Conservation (phyloP, 108 stramenopile genomes). For the Cyclotella sp. region DNA sequence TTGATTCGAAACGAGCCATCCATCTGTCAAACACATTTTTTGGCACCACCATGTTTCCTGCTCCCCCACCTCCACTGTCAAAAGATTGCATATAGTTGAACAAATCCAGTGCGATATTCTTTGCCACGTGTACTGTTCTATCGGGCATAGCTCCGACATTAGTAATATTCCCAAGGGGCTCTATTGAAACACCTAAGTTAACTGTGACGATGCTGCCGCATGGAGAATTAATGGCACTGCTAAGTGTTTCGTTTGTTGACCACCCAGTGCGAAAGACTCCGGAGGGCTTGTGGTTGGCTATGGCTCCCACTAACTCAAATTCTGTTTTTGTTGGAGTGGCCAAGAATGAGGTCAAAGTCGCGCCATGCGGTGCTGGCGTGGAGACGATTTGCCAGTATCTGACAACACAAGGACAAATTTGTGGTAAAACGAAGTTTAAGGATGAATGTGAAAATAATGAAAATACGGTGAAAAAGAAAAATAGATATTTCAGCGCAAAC, state of each 20-base stretch:
- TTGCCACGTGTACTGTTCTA: slow-evolving; percentile 74
- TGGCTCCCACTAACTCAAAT: slow-evolving; percentile 80
- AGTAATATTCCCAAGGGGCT: slow-evolving; percentile 67
- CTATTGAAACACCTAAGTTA: slow-evolving; percentile 79
- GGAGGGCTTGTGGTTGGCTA: slow-evolving; percentile 67
- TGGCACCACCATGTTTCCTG: slow-evolving; percentile 75
- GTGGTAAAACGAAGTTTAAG: neutral
- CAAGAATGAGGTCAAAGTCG: slow-evolving; percentile 30
- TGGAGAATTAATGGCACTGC: slow-evolving; percentile 22
- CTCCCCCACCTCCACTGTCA: slow-evolving; percentile 57
- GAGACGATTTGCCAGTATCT: slow-evolving; percentile 74
- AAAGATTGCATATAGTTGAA: slow-evolving; percentile 84
- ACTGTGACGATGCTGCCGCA: slow-evolving; percentile 42
- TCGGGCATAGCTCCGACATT: slow-evolving; percentile 60
- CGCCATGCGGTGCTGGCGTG: slow-evolving; percentile 22
- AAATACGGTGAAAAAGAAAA: neutral
- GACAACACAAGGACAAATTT: neutral
- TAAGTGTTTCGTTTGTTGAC: slow-evolving; percentile 74
- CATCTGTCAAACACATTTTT: slow-evolving; percentile 88
- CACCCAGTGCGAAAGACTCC: slow-evolving; percentile 82
- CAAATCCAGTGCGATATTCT: slow-evolving; percentile 84
- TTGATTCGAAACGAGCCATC: slow-evolving; percentile 80
- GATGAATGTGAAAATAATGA: neutral
- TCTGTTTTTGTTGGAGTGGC: slow-evolving; percentile 52
- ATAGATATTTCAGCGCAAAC: neutral